These are phyloP conservation scores for Colletotrichum lini DNA, from an alignment of 2,329 filamentous ascomycete genomes.

Conservation along the genomic window DNA sequence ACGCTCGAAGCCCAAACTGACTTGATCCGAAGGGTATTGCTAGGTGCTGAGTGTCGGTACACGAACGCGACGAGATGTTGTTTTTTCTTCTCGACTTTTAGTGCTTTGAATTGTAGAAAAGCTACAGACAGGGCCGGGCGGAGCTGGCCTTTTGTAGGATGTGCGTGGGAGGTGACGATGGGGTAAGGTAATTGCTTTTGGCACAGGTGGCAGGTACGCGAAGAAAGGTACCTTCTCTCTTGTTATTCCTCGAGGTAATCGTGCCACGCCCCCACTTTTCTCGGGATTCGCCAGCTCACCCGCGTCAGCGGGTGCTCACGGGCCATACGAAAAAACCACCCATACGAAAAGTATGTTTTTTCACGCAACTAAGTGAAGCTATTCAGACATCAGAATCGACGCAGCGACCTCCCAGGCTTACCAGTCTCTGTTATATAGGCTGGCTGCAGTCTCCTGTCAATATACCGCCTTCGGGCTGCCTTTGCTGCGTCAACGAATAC, in stretches of 20 bases:
- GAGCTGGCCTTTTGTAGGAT: constrained; percentile 43
- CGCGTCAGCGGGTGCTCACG: no score
- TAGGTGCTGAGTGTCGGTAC: constrained; percentile 1
- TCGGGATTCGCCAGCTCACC: no score
- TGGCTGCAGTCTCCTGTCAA: no score
- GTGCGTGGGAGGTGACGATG: constrained; percentile 41
- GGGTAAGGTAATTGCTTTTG: constrained; percentile 20
- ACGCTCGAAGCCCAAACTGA: constrained; percentile 42
- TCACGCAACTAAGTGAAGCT: no score
- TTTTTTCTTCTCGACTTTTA: background rate
- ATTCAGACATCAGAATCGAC: no score
- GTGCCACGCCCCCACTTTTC: no score
- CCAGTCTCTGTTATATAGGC: no score
- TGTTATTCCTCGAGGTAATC: background rate
- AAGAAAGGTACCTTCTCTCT: constrained; percentile 5
- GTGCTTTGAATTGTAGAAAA: constrained; percentile 29
- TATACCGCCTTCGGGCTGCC: no score
- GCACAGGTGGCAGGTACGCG: constrained; percentile 39
- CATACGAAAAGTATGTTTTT: no score
- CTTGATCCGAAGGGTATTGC: constrained; percentile 32
- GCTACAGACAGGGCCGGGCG: constrained; percentile 23
- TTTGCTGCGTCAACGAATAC: no score
- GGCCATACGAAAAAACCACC: no score
- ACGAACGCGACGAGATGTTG: background rate
- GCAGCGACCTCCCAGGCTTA: no score